A percentile compares a stretch with the other conserved stretches of the same genome.
These are phyloP conservation scores for Tulasnella sp. DNA, from an alignment of 768 basidiomycete genomes.

Conservation along the genomic window DNA sequence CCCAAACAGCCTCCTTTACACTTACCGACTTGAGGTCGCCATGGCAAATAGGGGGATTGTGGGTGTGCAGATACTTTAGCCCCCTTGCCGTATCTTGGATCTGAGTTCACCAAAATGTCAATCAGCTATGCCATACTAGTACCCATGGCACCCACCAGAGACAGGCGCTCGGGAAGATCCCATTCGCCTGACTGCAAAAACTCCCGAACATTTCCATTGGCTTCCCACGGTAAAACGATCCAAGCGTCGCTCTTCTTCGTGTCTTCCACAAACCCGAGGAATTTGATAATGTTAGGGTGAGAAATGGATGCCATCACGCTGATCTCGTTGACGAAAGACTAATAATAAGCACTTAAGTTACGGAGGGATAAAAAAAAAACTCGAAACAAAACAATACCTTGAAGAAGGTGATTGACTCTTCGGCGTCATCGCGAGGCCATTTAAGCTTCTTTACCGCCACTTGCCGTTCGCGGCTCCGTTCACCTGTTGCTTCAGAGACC, in stretches of 20 bases:
- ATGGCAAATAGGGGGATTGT: not conserved
- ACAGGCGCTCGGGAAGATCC: not conserved
- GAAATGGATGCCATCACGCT: not conserved
- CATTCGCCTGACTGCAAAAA: not conserved
- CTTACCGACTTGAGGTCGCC: not conserved
- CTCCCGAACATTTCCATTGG: not conserved
- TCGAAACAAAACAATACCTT: not conserved
- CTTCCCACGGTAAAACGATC: not conserved
- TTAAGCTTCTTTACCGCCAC: not conserved
- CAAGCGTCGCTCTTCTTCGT: not conserved
- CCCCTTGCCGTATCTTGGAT: not conserved
- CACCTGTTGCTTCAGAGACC: not conserved
- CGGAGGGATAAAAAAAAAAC: no score
- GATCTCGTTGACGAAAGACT: not conserved
- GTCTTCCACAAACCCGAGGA: not conserved
- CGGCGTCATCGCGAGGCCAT: not conserved
- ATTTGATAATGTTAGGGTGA: not conserved
- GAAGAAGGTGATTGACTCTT: not conserved
- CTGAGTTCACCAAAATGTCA: not conserved
- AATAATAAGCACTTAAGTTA: not conserved
- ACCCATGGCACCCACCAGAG: not conserved
- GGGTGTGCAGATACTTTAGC: not conserved
- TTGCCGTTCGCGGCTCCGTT: not conserved
- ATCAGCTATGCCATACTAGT: no score
- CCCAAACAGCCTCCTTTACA: not conserved